Evolutionary conservation across 2,329 filamentous ascomycete species (phyloP), one percentile per base, ranked within the genome.

Genomic region (Pezicula rhizophila): DNA sequence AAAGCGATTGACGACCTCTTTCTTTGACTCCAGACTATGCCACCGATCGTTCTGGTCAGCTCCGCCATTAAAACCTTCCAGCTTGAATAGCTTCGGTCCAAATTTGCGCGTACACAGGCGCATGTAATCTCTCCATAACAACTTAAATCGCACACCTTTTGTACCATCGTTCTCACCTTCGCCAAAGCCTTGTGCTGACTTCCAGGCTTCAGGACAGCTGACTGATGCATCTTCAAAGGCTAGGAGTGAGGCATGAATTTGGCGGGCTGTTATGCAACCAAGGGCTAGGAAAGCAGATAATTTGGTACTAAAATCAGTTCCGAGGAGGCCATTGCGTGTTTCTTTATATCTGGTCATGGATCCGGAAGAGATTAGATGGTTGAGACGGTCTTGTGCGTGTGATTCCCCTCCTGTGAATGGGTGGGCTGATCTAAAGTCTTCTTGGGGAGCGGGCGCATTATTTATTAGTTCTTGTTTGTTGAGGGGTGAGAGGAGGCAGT

Each of bases 81-180:
- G 66, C 11, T 70, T 68, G 62, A 89, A 92, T 4, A 92, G 74
- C 18, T 77, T 78, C 14, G 66, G 61, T 0, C 79, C 77, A 53
- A 87, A 89, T 58, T 91, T 91, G 28, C 76, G 75, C 5, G 80
- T 83, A 61, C 84, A 89, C 0, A 92, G 75, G 1, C 85, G 76
- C 83, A 92, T 89, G 60, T 91, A 92, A 59, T 92, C 88, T 37
- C 87, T 72, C 87, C 85, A 89, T 0, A 92, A 66, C 0, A 93
- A 70, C 60, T 92, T 86, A 48, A 87, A 84, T 0, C 87, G 78
- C 1, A 92, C 76, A 0, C 74, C 78, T 31, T 77, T 77, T 0
- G 85, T 89, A 0, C 87, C 86, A 26, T 80, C 78, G 45, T 85
- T 90, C 63, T 90, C 84, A 0, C 87, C 87, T 44, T 81, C 66